Evolutionary conservation across 2,329 filamentous ascomycete genomes (phyloP), one percentile per base, ranked within the genome.

Genomic region (Cladosporium cucumerinum): DNA sequence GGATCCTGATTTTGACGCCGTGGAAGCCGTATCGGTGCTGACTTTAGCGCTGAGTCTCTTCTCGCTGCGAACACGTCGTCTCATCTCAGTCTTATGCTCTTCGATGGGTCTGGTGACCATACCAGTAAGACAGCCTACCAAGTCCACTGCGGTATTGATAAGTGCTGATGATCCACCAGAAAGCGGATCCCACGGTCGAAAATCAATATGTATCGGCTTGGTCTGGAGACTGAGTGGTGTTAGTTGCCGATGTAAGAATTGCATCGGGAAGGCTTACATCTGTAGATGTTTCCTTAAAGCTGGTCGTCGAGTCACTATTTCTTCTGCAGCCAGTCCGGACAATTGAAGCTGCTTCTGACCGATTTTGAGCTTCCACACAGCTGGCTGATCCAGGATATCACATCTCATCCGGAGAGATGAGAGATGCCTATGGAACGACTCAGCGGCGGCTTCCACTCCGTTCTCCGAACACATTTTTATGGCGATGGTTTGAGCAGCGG

Each of bases 391-490:
- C 1, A 91, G 75, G 3, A 92, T 83, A 0, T 86, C 85, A 72
- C 89, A 92, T n/a, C 87, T 82, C 82, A 92, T 87, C 55, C 69
- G 77, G 0, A 88, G 11, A 18, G 16, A 77, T 1, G 80, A 79
- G 14, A 91, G 73, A 43, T 85, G 84, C 32, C 80, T 80, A 69
- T 91, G 88, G 68, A 92, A 91, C 0, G 86, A 84, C 36, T 80
- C 80, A 8, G 90, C 89, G 0, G 89, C 89, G 66, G 91, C 91
- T 52, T 83, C 78, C 0, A 89, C 89, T 1, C 89, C 89, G 66
- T 91, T 87, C 69, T 83, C 87, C 66, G 87, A 85, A 52, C 82
- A 85, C 46, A 92, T 91, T 46, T 81, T 80, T 46, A 82, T 78
- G 0, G 88, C 86, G 39, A 92, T 85, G 64, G 83, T 80, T 61